These are phyloP conservation scores for Saccharomycopsis babjevae DNA, from an alignment of 805 yeast species.

Conservation along the genomic window DNA sequence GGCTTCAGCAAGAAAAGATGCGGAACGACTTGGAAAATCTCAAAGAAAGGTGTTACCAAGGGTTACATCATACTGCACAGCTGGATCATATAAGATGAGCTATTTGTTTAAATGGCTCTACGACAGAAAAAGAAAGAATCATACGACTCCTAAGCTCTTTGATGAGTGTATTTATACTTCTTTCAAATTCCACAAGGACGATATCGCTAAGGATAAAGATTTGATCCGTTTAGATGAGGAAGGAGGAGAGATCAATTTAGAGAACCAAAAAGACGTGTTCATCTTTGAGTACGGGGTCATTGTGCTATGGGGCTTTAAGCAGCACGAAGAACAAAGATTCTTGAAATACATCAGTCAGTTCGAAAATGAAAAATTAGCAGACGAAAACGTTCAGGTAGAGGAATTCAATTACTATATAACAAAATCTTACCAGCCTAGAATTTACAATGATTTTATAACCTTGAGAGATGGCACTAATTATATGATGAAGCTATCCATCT, in stretches of 20 bases:
- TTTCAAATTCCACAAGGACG: slow-evolving; percentile 32
- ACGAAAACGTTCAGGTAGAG: slow-evolving; percentile 87
- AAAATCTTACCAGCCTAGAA: slow-evolving; percentile 87
- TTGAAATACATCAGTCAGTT: slow-evolving; percentile 78
- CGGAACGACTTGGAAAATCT: slow-evolving; percentile 78
- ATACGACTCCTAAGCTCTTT: slow-evolving; percentile 76
- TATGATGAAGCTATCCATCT: slow-evolving; percentile 84
- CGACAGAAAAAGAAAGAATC: slow-evolving; percentile 49
- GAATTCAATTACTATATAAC: slow-evolving; percentile 94
- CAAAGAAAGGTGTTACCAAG: slow-evolving; percentile 74
- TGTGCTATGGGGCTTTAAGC: slow-evolving; percentile 91
- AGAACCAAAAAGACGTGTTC: slow-evolving; percentile 69
- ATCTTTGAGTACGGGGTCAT: slow-evolving; percentile 96
- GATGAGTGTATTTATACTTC: slow-evolving; percentile 96
- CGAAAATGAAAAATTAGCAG: slow-evolving; percentile 83
- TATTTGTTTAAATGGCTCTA: slow-evolving; percentile 79
- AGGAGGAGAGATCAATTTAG: slow-evolving; percentile 90
- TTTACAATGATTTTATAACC: slow-evolving; percentile 91
- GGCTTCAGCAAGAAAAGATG: slow-evolving; percentile 83
- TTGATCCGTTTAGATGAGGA: slow-evolving; percentile 76
- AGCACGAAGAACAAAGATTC: slow-evolving; percentile 73
- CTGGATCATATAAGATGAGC: slow-evolving; percentile 84
- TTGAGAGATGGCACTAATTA: slow-evolving; percentile 81
- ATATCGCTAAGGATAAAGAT: slow-evolving; percentile 23
- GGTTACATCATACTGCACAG: slow-evolving; percentile 93